Percentiles rank a stretch among this genome's conserved stretches.
Conservation (phyloP, 306 rosid genomes). For the Corylus avellana region DNA sequence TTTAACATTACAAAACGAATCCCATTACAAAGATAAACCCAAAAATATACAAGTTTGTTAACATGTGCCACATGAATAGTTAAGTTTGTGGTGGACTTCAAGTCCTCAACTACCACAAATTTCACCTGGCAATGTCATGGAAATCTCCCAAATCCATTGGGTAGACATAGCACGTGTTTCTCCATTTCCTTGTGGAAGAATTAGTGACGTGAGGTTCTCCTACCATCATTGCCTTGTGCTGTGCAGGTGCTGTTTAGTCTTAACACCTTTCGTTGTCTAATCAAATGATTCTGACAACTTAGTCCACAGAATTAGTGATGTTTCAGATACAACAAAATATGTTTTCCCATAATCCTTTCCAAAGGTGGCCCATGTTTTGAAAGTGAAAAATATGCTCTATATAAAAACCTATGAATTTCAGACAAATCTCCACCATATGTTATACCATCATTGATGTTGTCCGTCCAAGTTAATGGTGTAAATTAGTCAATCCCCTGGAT, state of each 20-base stretch:
- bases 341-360: not conserved
- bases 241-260: not conserved
- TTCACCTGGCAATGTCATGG: not conserved
- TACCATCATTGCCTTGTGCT: not conserved
- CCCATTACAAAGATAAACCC: no score
- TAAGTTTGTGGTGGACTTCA: no score
- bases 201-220: not conserved
- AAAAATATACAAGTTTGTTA: no score
- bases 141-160: not conserved
- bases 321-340: not conserved
- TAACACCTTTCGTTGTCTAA: not conserved
- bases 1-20: no score
- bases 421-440: slow-evolving; percentile 11
- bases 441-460: not conserved
- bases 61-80: no score
- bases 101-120: not conserved
- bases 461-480: not conserved
- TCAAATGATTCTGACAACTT: not conserved
- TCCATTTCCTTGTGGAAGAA: not conserved
- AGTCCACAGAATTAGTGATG: not conserved
- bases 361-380: slow-evolving; percentile 16
- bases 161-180: not conserved
- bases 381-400: not conserved
- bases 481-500: slow-evolving; percentile 20
- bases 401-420: not conserved